Base-by-base conservation (phyloP, 2,329 filamentous ascomycete genomes). In the Xylariaceae sp. region DNA sequence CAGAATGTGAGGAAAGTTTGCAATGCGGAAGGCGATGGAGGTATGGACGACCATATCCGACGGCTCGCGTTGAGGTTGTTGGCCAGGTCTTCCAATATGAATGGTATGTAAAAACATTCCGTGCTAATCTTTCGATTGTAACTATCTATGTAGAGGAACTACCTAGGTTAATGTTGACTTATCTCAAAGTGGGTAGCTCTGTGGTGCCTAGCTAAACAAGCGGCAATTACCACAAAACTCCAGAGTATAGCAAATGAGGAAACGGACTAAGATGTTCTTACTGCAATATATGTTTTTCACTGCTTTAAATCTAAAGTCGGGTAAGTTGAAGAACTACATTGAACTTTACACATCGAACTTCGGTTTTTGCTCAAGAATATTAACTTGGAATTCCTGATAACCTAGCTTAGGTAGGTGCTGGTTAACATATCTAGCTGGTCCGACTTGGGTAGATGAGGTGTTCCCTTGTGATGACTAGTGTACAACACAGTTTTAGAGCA, bases 381-480 rank as follows among this genome's bases (percentile, higher is more conserved):
- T n/a, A n/a, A n/a, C n/a, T 14, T 36, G 33, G 14, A 10, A 10
- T 28, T n/a, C 31, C n/a, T 34, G 17, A 41, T 45, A 36, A 36
- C 39, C 33, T 42, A 66, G 64, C 19, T 57, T 61, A 38, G 53
- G 59, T 39, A 65, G 61, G 54, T 66, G 64, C 47, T 59, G 50
- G 52, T 54, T 64, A 54, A 61, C 55, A 42, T 59, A 51, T 45
- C 39, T 31, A 1, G 9, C n/a, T 13, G 49, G 41, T 31, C 2
- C 13, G 5, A 47, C 49, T 38, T 63, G 59, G 60, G 56, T 50
- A 41, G 22, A 18, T 40, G n/a, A 52, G 17, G 57, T 55, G 31
- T 66, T 66, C 48, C 53, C 58, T 36, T 69, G 65, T 44, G 49
- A 41, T 39, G 60, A 68, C 45, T 50, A 55, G 40, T 68, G 64